Percentiles rank a stretch among this genome's conserved stretches.
phyloP scores from a whole-genome alignment of 106 monocot genomes.

The Allium fistulosum region DNA sequence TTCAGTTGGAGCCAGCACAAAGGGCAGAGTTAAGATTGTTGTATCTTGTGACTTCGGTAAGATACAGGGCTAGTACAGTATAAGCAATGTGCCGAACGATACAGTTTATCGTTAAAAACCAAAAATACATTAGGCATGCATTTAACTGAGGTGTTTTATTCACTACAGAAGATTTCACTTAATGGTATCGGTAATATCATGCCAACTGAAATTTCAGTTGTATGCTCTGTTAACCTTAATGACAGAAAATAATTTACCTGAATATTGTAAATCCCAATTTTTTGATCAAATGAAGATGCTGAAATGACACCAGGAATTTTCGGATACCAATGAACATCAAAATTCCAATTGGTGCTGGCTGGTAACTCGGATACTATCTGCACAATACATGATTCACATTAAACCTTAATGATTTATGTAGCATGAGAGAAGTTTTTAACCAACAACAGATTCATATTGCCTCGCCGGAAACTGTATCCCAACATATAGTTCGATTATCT shows the following conservation, averaged over 20 bases:
- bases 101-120: too few species aligned
- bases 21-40: too few species aligned
- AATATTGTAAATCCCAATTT: conserved; percentile 95
- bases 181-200: too few species aligned
- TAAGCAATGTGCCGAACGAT: too few species aligned
- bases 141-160: too few species aligned
- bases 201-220: too few species aligned
- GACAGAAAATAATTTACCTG: conserved; percentile 38
- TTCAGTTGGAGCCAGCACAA: too few species aligned
- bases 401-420: conserved; percentile 2
- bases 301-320: conserved; percentile 94
- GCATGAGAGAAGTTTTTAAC: neutral
- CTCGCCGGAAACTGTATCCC: conserved; percentile 86
- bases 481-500: conserved; percentile 95
- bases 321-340: conserved; percentile 97
- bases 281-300: conserved; percentile 94
- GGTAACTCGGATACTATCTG: conserved; percentile 90
- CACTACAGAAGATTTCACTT: too few species aligned
- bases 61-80: too few species aligned
- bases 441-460: conserved; percentile 19
- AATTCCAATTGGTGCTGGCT: conserved; percentile 95
- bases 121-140: too few species aligned
- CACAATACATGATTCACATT: conserved; percentile 6
- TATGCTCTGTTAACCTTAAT: too few species aligned
- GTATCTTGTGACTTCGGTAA: too few species aligned